Percentiles rank a stretch among this genome's conserved stretches.
Conservation (phyloP, 1,139 yeast species). For the Nakaseomyces bracarensis region DNA sequence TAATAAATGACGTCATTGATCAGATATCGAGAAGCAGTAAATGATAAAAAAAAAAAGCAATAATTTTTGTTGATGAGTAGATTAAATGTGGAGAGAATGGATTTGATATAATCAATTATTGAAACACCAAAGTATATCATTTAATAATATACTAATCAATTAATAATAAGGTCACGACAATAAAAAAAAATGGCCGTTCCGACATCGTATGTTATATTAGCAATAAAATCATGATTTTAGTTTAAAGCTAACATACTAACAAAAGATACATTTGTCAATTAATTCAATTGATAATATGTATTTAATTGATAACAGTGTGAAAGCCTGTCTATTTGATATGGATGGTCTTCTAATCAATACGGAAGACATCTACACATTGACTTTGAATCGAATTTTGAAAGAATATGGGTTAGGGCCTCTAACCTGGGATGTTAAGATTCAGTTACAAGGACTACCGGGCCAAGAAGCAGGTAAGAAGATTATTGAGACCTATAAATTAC, state of each 20-base stretch:
- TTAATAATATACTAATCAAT: too few species aligned
- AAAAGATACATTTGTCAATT: too few species aligned
- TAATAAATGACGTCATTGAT: too few species aligned
- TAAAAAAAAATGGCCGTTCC: conserved; percentile 2
- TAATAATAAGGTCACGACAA: too few species aligned
- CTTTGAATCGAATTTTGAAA: conserved; percentile 56
- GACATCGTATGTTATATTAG: background rate
- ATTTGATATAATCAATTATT: too few species aligned
- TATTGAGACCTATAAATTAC: conserved; percentile 59
- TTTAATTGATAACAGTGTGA: conserved; percentile 44
- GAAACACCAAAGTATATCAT: too few species aligned
- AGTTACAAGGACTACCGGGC: conserved; percentile 88
- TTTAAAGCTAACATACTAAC: too few species aligned
- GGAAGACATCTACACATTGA: conserved; percentile 81
- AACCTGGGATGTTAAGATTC: conserved; percentile 83
- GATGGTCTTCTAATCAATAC: conserved; percentile 89
- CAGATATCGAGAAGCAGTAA: too few species aligned
- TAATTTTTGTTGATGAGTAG: too few species aligned
- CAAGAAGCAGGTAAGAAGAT: conserved; percentile 56
- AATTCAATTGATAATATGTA: conserved; percentile 34
- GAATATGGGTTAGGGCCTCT: conserved; percentile 66
- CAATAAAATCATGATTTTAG: too few species aligned
- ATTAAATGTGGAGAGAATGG: too few species aligned
- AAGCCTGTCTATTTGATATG: conserved; percentile 94
- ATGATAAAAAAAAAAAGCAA: too few species aligned